These are phyloP conservation scores for Gautieria morchelliformis DNA, from an alignment of 768 basidiomycete genomes.

Conservation along the genomic window DNA sequence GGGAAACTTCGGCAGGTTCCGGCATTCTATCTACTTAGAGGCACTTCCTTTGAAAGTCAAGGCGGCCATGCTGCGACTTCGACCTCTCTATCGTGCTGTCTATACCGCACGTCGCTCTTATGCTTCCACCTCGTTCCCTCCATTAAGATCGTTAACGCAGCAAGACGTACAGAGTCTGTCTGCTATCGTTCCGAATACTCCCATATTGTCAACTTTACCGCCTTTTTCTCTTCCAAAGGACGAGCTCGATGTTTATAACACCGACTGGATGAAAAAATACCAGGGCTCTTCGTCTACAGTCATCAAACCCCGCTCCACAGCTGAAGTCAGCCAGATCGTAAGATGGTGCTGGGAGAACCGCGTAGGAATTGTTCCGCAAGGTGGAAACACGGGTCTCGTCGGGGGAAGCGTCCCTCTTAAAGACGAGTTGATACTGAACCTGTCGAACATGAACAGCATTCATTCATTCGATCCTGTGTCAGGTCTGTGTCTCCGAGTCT, in stretches of 20 bases:
- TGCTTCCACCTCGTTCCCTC: too few relatives aligned
- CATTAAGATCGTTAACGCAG: too few relatives aligned
- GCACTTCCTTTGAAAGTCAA: too few relatives aligned
- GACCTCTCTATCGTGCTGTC: too few relatives aligned
- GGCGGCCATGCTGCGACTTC: too few relatives aligned
- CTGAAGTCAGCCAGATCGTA: constrained; percentile 83
- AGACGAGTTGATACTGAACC: constrained; percentile 81
- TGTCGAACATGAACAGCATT: constrained; percentile 73
- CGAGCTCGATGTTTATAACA: constrained; percentile 74
- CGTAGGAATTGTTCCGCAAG: constrained; percentile 93
- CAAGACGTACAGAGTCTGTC: too few relatives aligned
- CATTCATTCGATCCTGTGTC: constrained; percentile 80
- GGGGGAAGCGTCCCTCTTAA: constrained; percentile 75
- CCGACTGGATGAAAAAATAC: constrained; percentile 97
- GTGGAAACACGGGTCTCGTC: constrained; percentile 96
- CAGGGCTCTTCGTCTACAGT: constrained; percentile 77
- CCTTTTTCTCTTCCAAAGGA: constrained; percentile 24
- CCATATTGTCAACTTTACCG: background rate
- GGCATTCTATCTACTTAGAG: too few relatives aligned
- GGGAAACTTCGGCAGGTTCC: background rate
- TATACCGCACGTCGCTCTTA: too few relatives aligned
- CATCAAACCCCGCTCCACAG: constrained; percentile 77
- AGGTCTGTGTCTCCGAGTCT: constrained; percentile 18
- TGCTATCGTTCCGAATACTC: too few relatives aligned
- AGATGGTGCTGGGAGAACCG: constrained; percentile 74